A percentile compares a stretch with the other conserved stretches of the same genome.
These are phyloP conservation scores for Solanum lycopersicoides DNA, from an alignment of 257 asterid species.

Conservation along the genomic window DNA sequence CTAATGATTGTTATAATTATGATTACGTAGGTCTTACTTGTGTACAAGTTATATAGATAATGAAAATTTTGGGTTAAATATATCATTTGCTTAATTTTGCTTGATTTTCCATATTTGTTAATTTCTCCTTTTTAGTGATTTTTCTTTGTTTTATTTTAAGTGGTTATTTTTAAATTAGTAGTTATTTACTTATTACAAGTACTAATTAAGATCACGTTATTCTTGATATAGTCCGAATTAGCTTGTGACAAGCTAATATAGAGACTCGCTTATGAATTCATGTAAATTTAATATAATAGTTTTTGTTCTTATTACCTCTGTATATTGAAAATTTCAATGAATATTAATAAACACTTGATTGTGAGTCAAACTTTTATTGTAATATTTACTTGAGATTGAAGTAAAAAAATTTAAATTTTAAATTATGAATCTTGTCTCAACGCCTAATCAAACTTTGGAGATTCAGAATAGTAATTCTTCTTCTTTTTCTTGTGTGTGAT, in stretches of 20 bases:
- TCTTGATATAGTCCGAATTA: background rate
- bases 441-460: background rate
- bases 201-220: background rate
- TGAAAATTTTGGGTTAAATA: background rate
- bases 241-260: background rate
- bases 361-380: background rate
- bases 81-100: background rate
- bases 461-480: background rate
- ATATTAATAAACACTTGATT: background rate
- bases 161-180: background rate
- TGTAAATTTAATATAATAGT: background rate
- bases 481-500: background rate
- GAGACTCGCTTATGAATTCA: background rate
- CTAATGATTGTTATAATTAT: background rate
- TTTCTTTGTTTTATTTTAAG: background rate
- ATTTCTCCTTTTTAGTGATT: background rate
- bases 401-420: background rate
- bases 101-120: background rate
- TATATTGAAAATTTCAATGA: background rate
- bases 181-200: background rate
- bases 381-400: background rate
- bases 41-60: background rate
- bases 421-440: background rate
- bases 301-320: rapidly evolving
- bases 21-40: background rate